A percentile compares a stretch with the other conserved stretches of the same genome.
Evolutionary conservation across 2,329 filamentous ascomycete genomes (phyloP).

Genomic region (Coleophoma eucalyptorum): DNA sequence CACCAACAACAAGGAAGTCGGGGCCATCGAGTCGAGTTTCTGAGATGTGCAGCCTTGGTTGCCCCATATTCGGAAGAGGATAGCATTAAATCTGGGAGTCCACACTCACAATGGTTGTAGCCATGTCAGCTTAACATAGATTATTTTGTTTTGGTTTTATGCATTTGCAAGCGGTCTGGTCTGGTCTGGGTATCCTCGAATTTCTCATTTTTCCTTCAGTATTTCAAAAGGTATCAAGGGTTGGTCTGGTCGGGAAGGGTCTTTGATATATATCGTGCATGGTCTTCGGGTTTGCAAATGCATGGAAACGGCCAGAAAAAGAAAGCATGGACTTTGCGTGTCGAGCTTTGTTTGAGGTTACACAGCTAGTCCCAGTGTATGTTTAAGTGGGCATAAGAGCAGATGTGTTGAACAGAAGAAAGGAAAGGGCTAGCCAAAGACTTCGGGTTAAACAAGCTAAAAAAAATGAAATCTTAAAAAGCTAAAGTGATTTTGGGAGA

Average conservation of each 20-base stretch:
- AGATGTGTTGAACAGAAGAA: background rate
- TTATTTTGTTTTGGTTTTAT: conserved; percentile 19
- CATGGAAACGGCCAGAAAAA: background rate
- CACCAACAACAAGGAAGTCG: too few relatives aligned
- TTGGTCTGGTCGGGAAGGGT: background rate
- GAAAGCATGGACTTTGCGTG: background rate
- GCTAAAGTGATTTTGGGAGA: background rate
- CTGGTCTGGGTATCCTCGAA: conserved; percentile 6
- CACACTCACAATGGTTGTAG: too few relatives aligned
- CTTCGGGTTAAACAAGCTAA: background rate
- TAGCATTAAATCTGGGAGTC: too few relatives aligned
- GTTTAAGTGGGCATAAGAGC: background rate
- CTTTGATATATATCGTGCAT: background rate
- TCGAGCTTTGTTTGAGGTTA: background rate
- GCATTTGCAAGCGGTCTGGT: conserved; percentile 24
- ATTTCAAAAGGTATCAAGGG: background rate
- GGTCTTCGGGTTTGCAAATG: background rate
- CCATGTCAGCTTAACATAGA: too few relatives aligned
- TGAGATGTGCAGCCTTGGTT: too few relatives aligned
- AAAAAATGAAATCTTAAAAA: background rate
- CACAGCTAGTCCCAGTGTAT: background rate
- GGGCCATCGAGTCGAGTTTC: too few relatives aligned
- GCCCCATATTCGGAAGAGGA: too few relatives aligned
- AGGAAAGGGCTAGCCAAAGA: background rate
- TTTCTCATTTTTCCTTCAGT: background rate